Evolutionary conservation across 2,329 filamentous ascomycete species (phyloP), one percentile per base, ranked within the genome.

Genomic region (Chlorencoelia australis): DNA sequence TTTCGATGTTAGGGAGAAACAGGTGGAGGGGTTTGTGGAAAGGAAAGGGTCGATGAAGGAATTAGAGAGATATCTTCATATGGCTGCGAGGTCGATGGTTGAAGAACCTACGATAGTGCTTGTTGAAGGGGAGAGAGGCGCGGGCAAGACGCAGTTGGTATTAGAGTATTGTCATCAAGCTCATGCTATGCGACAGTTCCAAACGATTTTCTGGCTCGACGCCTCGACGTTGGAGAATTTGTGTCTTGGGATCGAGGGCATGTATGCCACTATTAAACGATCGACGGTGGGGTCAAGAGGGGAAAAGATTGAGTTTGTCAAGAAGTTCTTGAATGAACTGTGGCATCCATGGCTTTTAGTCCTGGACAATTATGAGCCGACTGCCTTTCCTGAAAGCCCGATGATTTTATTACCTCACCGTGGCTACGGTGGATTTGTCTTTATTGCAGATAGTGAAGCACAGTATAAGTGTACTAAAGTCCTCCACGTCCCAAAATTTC

Each of bases 321-420:
- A 24, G n/a, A 20, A n/a, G 5, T 48, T 44, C 27, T 33, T 45
- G 5, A 18, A 27, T 14, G 39, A 43, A 21, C 18, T 45, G 10
- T 47, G 46, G 42, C 39, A 48, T 37, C 42, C 46, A 26, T 44
- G 46, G 44, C 18, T 47, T 4, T 35, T 45, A 11, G 34, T 44
- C 7, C 37, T 48, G 4, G 41, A 48, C 8, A 40, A 42, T 14
- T 46, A 42, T 16, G 33, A 43, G 3, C 24, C 37, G 7, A 24
- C 11, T 3, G 15, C 18, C 6, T 41, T 43, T 15, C n/a, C n/a
- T n/a, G 39, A 45, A 16, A 30, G 35, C 8, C 41, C 42, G 13
- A 44, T 42, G 26, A 35, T 44, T 8, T 21, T 47, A n/a, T 13
- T 47, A 7, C 46, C 42, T 20, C 18, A 16, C 18, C 37, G 27